Base-by-base conservation (phyloP, 2,329 filamentous ascomycete species). In the Huntiella moniliformis region DNA sequence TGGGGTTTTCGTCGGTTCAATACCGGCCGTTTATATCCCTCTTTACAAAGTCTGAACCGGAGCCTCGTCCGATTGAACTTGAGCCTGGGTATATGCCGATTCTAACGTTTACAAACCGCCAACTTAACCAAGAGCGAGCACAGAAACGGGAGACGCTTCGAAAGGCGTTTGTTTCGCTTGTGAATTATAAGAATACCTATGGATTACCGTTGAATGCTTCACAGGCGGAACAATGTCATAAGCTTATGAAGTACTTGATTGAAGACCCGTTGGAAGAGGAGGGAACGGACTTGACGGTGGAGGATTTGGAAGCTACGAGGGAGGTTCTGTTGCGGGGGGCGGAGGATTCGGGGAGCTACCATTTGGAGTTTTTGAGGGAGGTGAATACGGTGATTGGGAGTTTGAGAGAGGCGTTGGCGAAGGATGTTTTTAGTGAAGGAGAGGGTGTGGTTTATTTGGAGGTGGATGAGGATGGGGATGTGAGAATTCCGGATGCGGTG, bases 1-100 rank as follows among this genome's bases (percentile, higher is more conserved):
- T 28, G 7, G 22, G 22, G n/a, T n/a, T n/a, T n/a, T n/a, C n/a
- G n/a, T n/a, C n/a, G n/a, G 22, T 28, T 2, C 22, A 28, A 28
- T 6, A 7, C 7, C 22, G 22, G 7, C 22, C 22, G 22, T 28
- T 28, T 28, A 28, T 28, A 28, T 28, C 22, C 5, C 22, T 28
- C 22, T 28, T 28, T 28, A 28, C 22, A 28, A 28, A 28, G 7
- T 28, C 22, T 1, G 22, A 28, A 10, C 22, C 44, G 3, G 41
- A 46, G 4, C 22, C 22, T 28, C 22, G 22, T 18, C 35, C 31
- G 10, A 37, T 47, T 43, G 69, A 77, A 54, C 64, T 77, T 50
- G 81, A 77, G 55, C 80, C 74, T 0, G 86, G 85, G 45, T 73
- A 86, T 55, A 74, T 76, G 52, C 71, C 70, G 12, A 73, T 94